phyloP scores from a whole-genome alignment of 2,329 filamentous ascomycete species.

The Aureobasidium sp. region DNA sequence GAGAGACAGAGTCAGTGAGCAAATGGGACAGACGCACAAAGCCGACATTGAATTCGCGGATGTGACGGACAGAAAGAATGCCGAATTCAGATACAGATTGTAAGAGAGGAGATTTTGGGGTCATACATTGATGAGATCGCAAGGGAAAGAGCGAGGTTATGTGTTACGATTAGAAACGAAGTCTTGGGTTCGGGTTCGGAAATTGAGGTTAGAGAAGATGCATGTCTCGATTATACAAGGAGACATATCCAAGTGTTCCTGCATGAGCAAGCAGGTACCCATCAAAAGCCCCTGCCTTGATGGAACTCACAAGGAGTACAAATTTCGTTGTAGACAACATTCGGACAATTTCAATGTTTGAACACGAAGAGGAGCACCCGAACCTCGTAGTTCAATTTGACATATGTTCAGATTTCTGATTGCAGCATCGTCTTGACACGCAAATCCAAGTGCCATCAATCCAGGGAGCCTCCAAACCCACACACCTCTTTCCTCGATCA shows the following conservation, averaged over 20 bases:
- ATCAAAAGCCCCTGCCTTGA: too few relatives aligned
- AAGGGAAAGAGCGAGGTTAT: not conserved
- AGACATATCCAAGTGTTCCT: not conserved
- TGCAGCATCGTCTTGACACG: too few relatives aligned
- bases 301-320: too few relatives aligned
- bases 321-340: too few relatives aligned
- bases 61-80: slow-evolving; percentile 27
- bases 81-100: slow-evolving; percentile 23
- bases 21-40: slow-evolving; percentile 24
- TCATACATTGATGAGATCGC: too few relatives aligned
- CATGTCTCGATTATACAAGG: not conserved
- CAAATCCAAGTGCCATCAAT: too few relatives aligned
- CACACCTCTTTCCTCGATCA: too few relatives aligned
- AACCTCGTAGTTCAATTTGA: too few relatives aligned
- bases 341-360: too few relatives aligned
- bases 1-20: slow-evolving; percentile 23
- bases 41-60: slow-evolving; percentile 22
- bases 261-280: not conserved
- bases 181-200: not conserved
- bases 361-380: too few relatives aligned
- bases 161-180: not conserved
- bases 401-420: too few relatives aligned
- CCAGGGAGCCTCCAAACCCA: too few relatives aligned
- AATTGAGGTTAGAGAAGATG: not conserved
- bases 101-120: not conserved